Evolutionary conservation across 1,284 basidiomycete species (phyloP), one percentile per base, ranked within the genome.

Genomic region (Pyrrhoderma lamaoense): DNA sequence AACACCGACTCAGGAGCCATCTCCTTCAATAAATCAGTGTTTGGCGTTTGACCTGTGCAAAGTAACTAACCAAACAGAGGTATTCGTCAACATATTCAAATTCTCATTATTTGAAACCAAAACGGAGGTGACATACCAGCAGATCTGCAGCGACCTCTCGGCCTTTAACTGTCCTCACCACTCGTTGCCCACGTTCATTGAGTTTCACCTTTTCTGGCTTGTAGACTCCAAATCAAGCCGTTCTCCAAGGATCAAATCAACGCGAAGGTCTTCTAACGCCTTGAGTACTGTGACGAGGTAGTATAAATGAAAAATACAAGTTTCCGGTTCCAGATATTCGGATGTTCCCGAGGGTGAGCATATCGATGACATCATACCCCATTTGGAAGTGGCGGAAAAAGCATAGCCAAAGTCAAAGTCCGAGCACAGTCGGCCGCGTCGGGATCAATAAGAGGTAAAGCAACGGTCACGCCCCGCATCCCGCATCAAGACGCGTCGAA

Each of bases 31-130:
- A 89, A 62, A 0, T 64, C 68, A 0, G 84, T 82, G 62, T 89
- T 88, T 16, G 86, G 85, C 35, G 67, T 72, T 65, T 89, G 86
- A 5, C 87, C 87, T 0, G 86, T 89, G 62, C 88, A 89, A 1
- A 85, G 68, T 13, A 90, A 72, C 82, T 87, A 25, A 40, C 46
- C 34, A n/a, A 35, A 45, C 3, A 8, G 36, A 11, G 25, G 16
- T 44, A 36, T 23, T 2, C n/a, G 14, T 51, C 9, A 46, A 27
- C 16, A 35, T 16, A 45, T n/a, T 8, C 19, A 22, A 19, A 45
- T 11, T 37, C 35, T 9, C 35, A 16, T 37, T 16, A 16, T 37
- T 31, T 16, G 9, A 25, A 45, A 21, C 18, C 27, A 16, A 16
- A 50, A 39, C 42, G 18, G 23, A 4, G 7, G 18, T 8, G 9